Evolutionary conservation across 352 stramenopile genomes (phyloP), one percentile per base, ranked within the genome.

Genomic region (Pythium aphanidermatum): DNA sequence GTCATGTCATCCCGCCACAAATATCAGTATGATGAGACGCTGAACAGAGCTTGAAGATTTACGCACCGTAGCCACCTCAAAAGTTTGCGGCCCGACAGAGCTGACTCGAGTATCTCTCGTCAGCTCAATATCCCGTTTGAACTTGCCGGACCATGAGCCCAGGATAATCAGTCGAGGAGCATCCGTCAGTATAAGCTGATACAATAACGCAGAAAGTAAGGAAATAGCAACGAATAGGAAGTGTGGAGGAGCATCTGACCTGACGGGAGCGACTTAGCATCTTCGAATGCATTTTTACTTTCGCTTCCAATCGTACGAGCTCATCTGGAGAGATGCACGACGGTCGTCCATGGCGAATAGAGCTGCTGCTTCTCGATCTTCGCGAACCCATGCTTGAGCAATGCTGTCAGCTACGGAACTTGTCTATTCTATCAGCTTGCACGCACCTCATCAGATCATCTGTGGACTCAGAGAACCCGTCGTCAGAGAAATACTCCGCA

Each of bases 221-320:
- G 36, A 12, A 10, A 11, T 43, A 17, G 8, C 16, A 11, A 43
- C 20, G 7, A 43, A 12, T 46, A 10, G 26, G n/a, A 19, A 0
- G 30, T 1, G 4, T 19, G 21, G 11, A 13, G 26, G 2, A 31
- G 13, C 21, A 14, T 2, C 37, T 14, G 65, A 86, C 78, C 60
- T 88, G 63, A 26, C 79, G 68, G 14, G 74, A 83, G 31, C 79
- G 79, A 41, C 72, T 85, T 47, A 91, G 83, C 77, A 88, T 83
- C 52, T 76, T 83, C 35, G 70, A 74, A 45, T 80, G 79, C 26
- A 91, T 57, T 45, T 91, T 91, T 20, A 91, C 79, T 17, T 70
- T 85, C 9, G 70, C 67, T 61, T 89, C 70, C 30, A 87, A 75
- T 13, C 68, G 65, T 32, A 89, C 67, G 16, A 76, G 63, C 59